These are phyloP conservation scores for Pythium volutum DNA, from an alignment of 352 stramenopile species.

Conservation along the genomic window DNA sequence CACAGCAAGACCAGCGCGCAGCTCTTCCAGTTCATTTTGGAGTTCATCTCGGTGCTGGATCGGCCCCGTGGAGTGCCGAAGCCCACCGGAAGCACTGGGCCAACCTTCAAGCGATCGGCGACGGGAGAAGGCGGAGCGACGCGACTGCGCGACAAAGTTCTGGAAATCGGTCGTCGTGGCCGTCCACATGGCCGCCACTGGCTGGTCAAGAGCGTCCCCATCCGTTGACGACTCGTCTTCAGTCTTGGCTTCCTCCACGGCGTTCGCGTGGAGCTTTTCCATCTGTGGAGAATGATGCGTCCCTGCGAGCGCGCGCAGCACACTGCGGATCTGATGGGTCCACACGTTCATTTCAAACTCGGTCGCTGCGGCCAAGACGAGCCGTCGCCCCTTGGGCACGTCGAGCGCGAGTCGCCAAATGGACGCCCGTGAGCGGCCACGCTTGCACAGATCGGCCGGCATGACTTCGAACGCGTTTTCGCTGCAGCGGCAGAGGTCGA, in stretches of 20 bases:
- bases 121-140: slow-evolving; percentile 20
- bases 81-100: slow-evolving; percentile 1
- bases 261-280: background rate
- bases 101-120: slow-evolving; percentile 5
- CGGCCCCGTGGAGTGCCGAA: slow-evolving; percentile 14
- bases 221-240: background rate
- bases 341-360: slow-evolving; percentile 88
- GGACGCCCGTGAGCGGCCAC: slow-evolving; percentile 56
- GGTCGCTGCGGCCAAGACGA: slow-evolving; percentile 64
- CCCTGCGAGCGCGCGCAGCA: background rate
- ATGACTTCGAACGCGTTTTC: slow-evolving; percentile 73
- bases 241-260: background rate
- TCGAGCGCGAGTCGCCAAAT: slow-evolving; percentile 83
- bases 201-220: too few species aligned
- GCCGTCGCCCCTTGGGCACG: slow-evolving; percentile 38
- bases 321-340: slow-evolving; percentile 54
- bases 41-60: slow-evolving; percentile 6
- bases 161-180: slow-evolving; percentile 18
- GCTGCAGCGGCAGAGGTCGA: slow-evolving; percentile 63
- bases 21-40: slow-evolving; percentile 13
- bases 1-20: background rate
- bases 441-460: slow-evolving; percentile 74
- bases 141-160: slow-evolving; percentile 23
- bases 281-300: background rate
- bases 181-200: slow-evolving; percentile 3